Base-by-base conservation (phyloP, 2,329 filamentous ascomycete genomes). In the Orbilia blumenaviensis region DNA sequence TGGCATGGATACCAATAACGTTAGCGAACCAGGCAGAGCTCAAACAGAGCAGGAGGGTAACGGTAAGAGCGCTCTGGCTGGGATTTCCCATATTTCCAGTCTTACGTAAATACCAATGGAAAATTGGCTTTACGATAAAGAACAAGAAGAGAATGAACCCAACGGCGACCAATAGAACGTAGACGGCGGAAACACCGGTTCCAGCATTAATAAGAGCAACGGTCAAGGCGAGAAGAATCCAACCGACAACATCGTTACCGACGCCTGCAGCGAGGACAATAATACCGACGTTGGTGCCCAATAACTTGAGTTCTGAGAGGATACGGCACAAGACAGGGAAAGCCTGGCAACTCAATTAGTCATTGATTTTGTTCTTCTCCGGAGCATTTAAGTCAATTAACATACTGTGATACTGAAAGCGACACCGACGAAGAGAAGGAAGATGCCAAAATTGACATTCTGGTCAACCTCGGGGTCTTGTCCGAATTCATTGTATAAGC, bases 271-370 rank as follows among this genome's bases (percentile, higher is more conserved):
- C 93, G 7, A 97, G 86, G 1, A 94, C 92, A 38, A 96, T 96
- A 36, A 97, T 88, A 81, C 94, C 94, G 3, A 97, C 94, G 0
- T 90, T 88, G 1, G 93, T 95, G 66, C 88, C 85, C 3, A 98
- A 89, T 58, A 98, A 86, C 80, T 97, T 95, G 63, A 98, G 85
- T 82, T 97, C 94, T 0, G 93, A 94, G 78, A 98, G 85, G 79
- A 98, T 98, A 82, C 94, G 92, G 81, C 94, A 97, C 10, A 98
- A 88, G 0, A 98, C 94, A 0, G 94, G 94, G 80, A 98, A 91
- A 12, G 89, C 89, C 86, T 88, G 52, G 6, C 10, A 14, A 36
- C n/a, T 3, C 12, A 29, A 34, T 66, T 52, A 66, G 36, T 16
- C 16, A 16, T 18, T n/a, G 34, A 7, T 36, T 18, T 29, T 18